Evolutionary conservation across 352 stramenopile genomes (phyloP).

Genomic region (Phytophthora megakarya): DNA sequence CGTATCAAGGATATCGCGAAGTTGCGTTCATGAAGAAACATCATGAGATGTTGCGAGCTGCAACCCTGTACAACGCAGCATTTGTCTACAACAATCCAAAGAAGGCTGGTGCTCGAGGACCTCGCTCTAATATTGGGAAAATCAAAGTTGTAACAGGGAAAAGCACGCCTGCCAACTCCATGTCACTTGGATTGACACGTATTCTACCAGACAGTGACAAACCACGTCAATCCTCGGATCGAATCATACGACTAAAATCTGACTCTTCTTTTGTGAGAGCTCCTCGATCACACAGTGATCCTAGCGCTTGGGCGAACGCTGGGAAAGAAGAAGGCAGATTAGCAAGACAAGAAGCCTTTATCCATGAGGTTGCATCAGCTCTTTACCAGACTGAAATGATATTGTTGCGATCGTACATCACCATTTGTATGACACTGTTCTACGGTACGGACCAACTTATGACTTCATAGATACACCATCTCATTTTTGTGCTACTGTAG

Average conservation of each 20-base stretch:
- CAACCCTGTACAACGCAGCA: slow-evolving; percentile 7
- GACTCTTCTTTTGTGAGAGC: slow-evolving; percentile 1
- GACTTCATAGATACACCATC: background rate
- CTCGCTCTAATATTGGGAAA: background rate
- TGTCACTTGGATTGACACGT: slow-evolving; percentile 6
- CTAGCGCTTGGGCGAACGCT: slow-evolving; percentile 14
- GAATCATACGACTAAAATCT: slow-evolving; percentile 2
- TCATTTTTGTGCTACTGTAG: background rate
- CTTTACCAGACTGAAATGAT: slow-evolving; percentile 41
- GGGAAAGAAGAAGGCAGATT: background rate
- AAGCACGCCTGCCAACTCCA: background rate
- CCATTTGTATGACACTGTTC: slow-evolving; percentile 33
- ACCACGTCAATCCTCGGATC: slow-evolving; percentile 4
- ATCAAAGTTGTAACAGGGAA: slow-evolving; percentile 3
- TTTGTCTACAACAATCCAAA: slow-evolving; percentile 17
- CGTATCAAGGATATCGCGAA: slow-evolving; percentile 29
- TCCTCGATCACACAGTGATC: slow-evolving; percentile 25
- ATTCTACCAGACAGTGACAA: slow-evolving; percentile 18
- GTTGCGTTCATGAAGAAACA: slow-evolving; percentile 19
- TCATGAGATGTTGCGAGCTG: slow-evolving; percentile 21
- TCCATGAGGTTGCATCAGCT: slow-evolving; percentile 20
- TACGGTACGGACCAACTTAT: slow-evolving; percentile 25
- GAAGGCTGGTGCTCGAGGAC: background rate
- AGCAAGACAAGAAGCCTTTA: slow-evolving; percentile 22
- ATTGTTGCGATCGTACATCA: slow-evolving; percentile 41